These are phyloP conservation scores for Leccinum obscurum DNA, from an alignment of 768 basidiomycete species.

Conservation along the genomic window DNA sequence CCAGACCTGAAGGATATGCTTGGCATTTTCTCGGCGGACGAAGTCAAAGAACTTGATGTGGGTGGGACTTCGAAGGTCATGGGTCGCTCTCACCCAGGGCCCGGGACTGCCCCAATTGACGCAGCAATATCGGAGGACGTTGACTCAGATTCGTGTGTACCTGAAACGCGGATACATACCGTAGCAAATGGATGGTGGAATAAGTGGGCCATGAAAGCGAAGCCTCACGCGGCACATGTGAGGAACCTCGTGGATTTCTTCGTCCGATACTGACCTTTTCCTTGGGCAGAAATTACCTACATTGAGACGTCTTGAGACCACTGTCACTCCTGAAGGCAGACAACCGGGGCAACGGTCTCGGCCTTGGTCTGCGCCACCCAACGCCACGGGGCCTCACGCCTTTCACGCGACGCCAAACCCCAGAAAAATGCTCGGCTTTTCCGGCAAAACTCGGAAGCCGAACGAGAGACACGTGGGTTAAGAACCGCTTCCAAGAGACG, in stretches of 20 bases:
- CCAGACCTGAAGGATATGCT: slow-evolving; percentile 49
- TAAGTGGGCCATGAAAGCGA: slow-evolving; percentile 44
- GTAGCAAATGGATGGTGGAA: slow-evolving; percentile 54
- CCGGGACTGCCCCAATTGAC: slow-evolving; percentile 29
- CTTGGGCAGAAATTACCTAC: slow-evolving; percentile 30
- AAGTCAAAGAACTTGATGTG: slow-evolving; percentile 41
- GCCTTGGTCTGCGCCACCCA: slow-evolving; percentile 29
- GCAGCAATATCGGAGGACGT: slow-evolving; percentile 31
- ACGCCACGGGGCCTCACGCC: slow-evolving; percentile 20
- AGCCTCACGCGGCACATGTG: slow-evolving; percentile 18
- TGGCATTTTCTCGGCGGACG: slow-evolving; percentile 43
- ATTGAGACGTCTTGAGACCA: slow-evolving; percentile 48
- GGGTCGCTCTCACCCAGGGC: slow-evolving; percentile 35
- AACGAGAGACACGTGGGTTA: slow-evolving; percentile 14
- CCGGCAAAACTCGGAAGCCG: slow-evolving; percentile 8
- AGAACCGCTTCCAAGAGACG: slow-evolving; percentile 8
- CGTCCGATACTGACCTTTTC: slow-evolving; percentile 9
- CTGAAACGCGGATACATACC: slow-evolving; percentile 36
- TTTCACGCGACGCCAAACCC: slow-evolving; percentile 19
- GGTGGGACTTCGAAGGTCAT: slow-evolving; percentile 29
- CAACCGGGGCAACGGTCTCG: slow-evolving; percentile 33
- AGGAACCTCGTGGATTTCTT: slow-evolving; percentile 16
- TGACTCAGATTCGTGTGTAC: slow-evolving; percentile 20
- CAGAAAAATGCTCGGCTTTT: slow-evolving; percentile 19
- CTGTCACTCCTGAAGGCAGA: slow-evolving; percentile 45